These are phyloP conservation scores for Pestalotiopsis sp. DNA, from an alignment of 2,329 filamentous ascomycete genomes.

Conservation along the genomic window DNA sequence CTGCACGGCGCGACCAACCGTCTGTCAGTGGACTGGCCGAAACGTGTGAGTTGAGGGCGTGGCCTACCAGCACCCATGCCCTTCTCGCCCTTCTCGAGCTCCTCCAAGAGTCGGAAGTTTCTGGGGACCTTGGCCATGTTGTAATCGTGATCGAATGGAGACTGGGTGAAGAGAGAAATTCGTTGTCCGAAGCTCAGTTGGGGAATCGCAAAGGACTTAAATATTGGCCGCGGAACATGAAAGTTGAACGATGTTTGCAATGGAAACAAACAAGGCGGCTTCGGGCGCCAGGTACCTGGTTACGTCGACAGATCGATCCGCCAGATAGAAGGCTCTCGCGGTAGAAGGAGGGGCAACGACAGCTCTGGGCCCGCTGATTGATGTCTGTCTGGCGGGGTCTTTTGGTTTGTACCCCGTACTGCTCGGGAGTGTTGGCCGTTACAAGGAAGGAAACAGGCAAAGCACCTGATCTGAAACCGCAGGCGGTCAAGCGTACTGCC, in stretches of 20 bases:
- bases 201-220: no score
- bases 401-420: background rate
- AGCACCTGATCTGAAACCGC: constrained; percentile 1
- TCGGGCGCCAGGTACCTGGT: background rate
- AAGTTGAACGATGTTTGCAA: background rate
- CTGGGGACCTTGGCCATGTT: constrained; percentile 74
- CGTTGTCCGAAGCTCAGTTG: no score
- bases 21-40: background rate
- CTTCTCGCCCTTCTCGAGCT: constrained; percentile 99
- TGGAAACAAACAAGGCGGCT: background rate
- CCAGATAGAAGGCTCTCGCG: background rate
- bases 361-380: background rate
- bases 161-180: background rate
- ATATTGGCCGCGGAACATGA: background rate
- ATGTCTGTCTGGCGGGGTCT: background rate
- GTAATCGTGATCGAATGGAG: background rate
- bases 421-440: background rate
- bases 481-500: constrained; percentile 8
- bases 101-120: constrained; percentile 94
- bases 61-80: constrained; percentile 80
- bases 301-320: background rate
- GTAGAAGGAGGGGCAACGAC: background rate
- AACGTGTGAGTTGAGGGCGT: background rate
- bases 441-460: background rate
- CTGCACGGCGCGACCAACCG: constrained; percentile 42